Percentiles rank a stretch among this genome's conserved stretches.
These are phyloP conservation scores for Colletotrichum sp. DNA, from an alignment of 2,329 filamentous ascomycete genomes.

Conservation along the genomic window DNA sequence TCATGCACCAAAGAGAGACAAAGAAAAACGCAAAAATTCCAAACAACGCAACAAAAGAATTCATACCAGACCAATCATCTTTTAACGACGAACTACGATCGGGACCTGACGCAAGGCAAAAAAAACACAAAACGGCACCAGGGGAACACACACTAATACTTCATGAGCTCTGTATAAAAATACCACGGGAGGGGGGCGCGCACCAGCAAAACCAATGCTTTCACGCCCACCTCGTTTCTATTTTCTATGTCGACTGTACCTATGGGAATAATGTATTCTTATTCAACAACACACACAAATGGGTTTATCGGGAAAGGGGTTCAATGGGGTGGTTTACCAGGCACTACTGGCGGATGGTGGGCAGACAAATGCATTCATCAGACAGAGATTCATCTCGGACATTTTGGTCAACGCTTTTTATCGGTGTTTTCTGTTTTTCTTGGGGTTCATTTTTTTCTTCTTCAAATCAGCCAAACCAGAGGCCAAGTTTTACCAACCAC, in stretches of 20 bases:
- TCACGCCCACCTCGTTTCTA: not conserved
- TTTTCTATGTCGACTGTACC: constrained; percentile 12
- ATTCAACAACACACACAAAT: not conserved
- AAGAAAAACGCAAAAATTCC: not conserved
- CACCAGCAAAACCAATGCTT: not conserved
- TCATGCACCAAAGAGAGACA: not conserved
- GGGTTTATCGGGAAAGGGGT: not conserved
- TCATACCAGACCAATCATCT: constrained; percentile 10
- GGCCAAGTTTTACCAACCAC: not conserved
- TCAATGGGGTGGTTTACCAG: not conserved
- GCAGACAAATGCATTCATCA: not conserved
- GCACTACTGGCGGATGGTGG: not conserved
- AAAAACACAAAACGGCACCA: not conserved
- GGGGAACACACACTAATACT: not conserved
- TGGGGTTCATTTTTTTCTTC: not conserved
- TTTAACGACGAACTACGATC: constrained; percentile 18
- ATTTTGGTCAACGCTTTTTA: not conserved
- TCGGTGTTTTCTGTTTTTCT: not conserved
- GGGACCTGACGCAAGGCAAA: constrained; percentile 6
- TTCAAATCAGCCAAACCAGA: constrained; percentile 13
- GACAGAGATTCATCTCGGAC: not conserved
- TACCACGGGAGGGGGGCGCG: not conserved
- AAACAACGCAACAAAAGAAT: not conserved
- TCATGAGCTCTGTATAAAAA: constrained; percentile 7
- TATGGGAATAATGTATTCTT: constrained; percentile 14